These are phyloP conservation scores for Sarcocystis neurona DNA, from an alignment of 169 alveolate species.

Conservation along the genomic window DNA sequence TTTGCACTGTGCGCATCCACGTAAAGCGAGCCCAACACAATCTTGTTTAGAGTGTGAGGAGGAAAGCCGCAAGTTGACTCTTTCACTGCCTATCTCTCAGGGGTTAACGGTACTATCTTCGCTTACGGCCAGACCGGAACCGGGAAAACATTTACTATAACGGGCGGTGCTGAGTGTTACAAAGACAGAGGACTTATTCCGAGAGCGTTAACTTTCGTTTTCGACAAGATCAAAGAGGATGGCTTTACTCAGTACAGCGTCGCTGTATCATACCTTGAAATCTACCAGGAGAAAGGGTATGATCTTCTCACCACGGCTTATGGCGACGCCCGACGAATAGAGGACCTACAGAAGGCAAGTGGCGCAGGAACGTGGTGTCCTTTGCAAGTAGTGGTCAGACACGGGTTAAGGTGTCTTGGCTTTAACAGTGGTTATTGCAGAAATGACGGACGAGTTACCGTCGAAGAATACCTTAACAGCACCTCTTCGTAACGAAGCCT, in stretches of 20 bases:
- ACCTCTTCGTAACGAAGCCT: no score
- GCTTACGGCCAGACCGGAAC: slow-evolving; percentile 91
- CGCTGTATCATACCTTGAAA: slow-evolving; percentile 88
- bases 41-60: no score
- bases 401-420: neutral
- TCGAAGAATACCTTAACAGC: no score
- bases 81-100: slow-evolving; percentile 57
- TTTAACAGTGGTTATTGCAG: no score
- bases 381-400: neutral
- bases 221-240: slow-evolving; percentile 78
- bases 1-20: no score
- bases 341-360: slow-evolving; percentile 40
- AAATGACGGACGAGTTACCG: no score
- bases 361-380: neutral
- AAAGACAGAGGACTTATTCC: slow-evolving; percentile 90
- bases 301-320: slow-evolving; percentile 80
- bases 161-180: slow-evolving; percentile 86
- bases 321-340: slow-evolving; percentile 29
- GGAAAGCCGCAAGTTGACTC: neutral
- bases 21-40: no score
- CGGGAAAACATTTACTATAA: slow-evolving; percentile 87
- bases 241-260: slow-evolving; percentile 78
- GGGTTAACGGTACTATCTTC: slow-evolving; percentile 86
- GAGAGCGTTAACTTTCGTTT: slow-evolving; percentile 83
- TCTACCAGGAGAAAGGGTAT: slow-evolving; percentile 89